phyloP scores from a whole-genome alignment of 1,284 basidiomycete genomes.

The Volvariella volvacea region DNA sequence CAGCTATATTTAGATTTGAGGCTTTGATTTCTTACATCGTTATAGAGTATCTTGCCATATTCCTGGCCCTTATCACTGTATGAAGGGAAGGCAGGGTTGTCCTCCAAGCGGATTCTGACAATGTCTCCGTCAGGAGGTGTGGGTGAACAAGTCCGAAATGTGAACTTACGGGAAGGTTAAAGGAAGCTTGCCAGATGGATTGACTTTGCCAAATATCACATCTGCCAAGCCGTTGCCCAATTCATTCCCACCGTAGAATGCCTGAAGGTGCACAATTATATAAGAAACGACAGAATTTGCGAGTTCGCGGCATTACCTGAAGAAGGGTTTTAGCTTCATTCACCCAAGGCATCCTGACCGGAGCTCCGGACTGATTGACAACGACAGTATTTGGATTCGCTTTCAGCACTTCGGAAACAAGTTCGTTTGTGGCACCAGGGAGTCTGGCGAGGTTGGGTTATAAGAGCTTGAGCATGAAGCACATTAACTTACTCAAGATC shows the following conservation, averaged over 20 bases:
- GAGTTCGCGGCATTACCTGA: constrained; percentile 23
- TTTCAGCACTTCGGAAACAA: constrained; percentile 40
- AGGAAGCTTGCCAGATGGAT: constrained; percentile 43
- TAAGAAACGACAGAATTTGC: not conserved
- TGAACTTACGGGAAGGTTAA: constrained; percentile 40
- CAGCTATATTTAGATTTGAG: not conserved
- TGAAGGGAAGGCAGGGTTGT: constrained; percentile 32
- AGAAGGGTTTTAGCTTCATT: constrained; percentile 35
- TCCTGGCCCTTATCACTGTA: constrained; percentile 34
- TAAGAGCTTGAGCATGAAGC: not conserved
- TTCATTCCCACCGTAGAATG: constrained; percentile 54
- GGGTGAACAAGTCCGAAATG: not conserved
- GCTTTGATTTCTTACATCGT: constrained; percentile 21
- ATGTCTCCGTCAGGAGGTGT: not conserved
- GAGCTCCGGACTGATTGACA: constrained; percentile 45
- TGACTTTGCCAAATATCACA: constrained; percentile 47
- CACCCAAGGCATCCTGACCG: constrained; percentile 49
- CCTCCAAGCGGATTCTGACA: constrained; percentile 32
- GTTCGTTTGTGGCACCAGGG: constrained; percentile 40
- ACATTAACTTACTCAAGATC: constrained; percentile 30
- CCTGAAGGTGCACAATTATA: constrained; percentile 16
- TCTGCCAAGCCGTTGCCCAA: constrained; percentile 46
- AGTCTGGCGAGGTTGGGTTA: constrained; percentile 20
- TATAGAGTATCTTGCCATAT: constrained; percentile 32
- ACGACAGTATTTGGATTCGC: constrained; percentile 46